Evolutionary conservation across 2,329 filamentous ascomycete genomes (phyloP), one percentile per base, ranked within the genome.

Genomic region (Monosporascus cannonballus): DNA sequence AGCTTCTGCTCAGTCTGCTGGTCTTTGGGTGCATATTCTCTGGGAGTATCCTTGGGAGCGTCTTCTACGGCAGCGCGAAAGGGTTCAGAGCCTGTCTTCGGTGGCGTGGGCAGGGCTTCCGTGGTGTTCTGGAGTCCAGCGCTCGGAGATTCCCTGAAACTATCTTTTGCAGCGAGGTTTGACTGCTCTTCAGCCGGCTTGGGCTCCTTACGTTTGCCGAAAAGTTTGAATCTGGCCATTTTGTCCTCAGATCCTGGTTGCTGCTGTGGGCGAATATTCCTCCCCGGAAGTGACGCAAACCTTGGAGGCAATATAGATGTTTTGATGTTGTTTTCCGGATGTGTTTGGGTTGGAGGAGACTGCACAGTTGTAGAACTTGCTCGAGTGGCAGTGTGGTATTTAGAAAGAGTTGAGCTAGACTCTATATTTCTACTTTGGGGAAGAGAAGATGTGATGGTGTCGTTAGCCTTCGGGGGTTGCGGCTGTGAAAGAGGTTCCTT

Each of bases 261-360:
- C 27, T 58, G 57, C 15, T 41, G 48, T 18, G 63, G 63, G 27
- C 61, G 58, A 50, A 64, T 61, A 18, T 64, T 64, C 39, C 58
- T 57, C n/a, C 62, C 62, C 2, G 60, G 61, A 9, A 65, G 54
- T 2, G 61, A 65, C 3, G 54, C 56, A 25, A 49, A 60, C 55
- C 61, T 61, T 17, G 62, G 61, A 36, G 62, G 58, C 45, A 64
- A 55, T 47, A 55, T 48, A 25, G 58, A 50, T 44, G 48, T 34
- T n/a, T 51, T 41, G n/a, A 47, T 52, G 36, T 25, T 56, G 44
- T 44, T 50, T 55, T 59, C 56, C 37, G 56, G 51, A 25, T 59
- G 56, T 48, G 55, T 56, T 52, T 64, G 58, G 15, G 58, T 59
- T 22, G 64, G 58, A 22, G 62, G 59, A 50, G 60, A 54, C 17